Evolutionary conservation across 805 yeast species (phyloP).

Genomic region (Kodamaea nitidulidarum): DNA sequence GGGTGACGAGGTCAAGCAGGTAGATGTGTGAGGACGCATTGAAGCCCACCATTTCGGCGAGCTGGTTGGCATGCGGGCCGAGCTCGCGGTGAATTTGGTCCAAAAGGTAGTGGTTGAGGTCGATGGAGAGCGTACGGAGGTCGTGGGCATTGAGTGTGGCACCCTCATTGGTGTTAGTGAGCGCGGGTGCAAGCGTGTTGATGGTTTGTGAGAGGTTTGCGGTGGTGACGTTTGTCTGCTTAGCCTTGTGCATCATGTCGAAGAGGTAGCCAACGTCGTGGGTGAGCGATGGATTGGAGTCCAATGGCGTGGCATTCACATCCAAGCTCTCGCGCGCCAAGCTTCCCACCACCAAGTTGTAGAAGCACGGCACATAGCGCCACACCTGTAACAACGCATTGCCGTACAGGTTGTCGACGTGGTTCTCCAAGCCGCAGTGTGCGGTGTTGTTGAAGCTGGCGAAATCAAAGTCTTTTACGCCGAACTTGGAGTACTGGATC

Average conservation of each 20-base stretch:
- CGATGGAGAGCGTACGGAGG: constrained; percentile 44
- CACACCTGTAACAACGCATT: constrained; percentile 79
- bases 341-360: constrained; percentile 56
- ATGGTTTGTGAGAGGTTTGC: constrained; percentile 61
- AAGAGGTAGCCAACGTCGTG: constrained; percentile 84
- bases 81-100: constrained; percentile 52
- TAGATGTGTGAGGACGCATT: constrained; percentile 13
- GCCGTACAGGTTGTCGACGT: constrained; percentile 65
- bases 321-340: constrained; percentile 31
- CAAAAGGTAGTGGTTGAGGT: constrained; percentile 58
- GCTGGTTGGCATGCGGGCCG: constrained; percentile 16
- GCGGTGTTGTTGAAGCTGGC: constrained; percentile 71
- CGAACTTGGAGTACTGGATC: constrained; percentile 82
- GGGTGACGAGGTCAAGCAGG: constrained; percentile 42
- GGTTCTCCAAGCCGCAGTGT: constrained; percentile 82
- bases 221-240: constrained; percentile 68
- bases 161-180: constrained; percentile 50
- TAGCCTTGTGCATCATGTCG: constrained; percentile 85
- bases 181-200: constrained; percentile 45
- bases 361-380: constrained; percentile 70
- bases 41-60: constrained; percentile 2
- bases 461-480: constrained; percentile 92
- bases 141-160: constrained; percentile 40
- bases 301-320: background rate
- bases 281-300: constrained; percentile 43